Conservation (phyloP, 768 basidiomycete species). For the Psilocybe azurescens region DNA sequence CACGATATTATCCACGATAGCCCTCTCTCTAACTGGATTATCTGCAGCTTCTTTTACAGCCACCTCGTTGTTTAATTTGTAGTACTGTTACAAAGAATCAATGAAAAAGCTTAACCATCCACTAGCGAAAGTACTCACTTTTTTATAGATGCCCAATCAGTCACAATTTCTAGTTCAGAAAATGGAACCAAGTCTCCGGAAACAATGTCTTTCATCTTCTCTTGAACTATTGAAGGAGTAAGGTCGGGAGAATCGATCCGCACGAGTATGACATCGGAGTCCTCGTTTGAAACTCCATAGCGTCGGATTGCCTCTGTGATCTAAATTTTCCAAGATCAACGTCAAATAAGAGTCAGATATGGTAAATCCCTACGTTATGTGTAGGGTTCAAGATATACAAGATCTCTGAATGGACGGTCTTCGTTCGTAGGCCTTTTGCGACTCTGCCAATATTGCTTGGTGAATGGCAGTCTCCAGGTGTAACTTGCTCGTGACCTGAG, state of each 20-base stretch:
- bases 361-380: slow-evolving; percentile 65
- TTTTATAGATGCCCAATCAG: slow-evolving; percentile 76
- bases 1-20: slow-evolving; percentile 67
- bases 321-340: slow-evolving; percentile 38
- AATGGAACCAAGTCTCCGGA: slow-evolving; percentile 60
- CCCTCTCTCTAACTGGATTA: slow-evolving; percentile 40
- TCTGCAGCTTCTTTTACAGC: slow-evolving; percentile 40
- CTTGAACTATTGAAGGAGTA: slow-evolving; percentile 42
- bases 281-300: slow-evolving; percentile 80
- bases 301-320: slow-evolving; percentile 88
- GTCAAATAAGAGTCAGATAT: background rate
- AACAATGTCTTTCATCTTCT: slow-evolving; percentile 62
- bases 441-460: slow-evolving; percentile 76
- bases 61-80: slow-evolving; percentile 69
- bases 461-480: slow-evolving; percentile 87
- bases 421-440: slow-evolving; percentile 70
- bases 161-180: slow-evolving; percentile 45
- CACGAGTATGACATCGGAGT: slow-evolving; percentile 73
- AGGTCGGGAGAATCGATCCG: slow-evolving; percentile 54
- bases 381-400: slow-evolving; percentile 88
- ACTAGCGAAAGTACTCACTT: slow-evolving; percentile 54
- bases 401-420: slow-evolving; percentile 90
- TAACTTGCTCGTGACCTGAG: slow-evolving; percentile 79
- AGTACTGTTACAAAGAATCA: slow-evolving; percentile 44
- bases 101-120: background rate